These are phyloP conservation scores for Cutaneotrichosporon daszewskae DNA, from an alignment of 1,284 basidiomycete genomes.

Conservation along the genomic window DNA sequence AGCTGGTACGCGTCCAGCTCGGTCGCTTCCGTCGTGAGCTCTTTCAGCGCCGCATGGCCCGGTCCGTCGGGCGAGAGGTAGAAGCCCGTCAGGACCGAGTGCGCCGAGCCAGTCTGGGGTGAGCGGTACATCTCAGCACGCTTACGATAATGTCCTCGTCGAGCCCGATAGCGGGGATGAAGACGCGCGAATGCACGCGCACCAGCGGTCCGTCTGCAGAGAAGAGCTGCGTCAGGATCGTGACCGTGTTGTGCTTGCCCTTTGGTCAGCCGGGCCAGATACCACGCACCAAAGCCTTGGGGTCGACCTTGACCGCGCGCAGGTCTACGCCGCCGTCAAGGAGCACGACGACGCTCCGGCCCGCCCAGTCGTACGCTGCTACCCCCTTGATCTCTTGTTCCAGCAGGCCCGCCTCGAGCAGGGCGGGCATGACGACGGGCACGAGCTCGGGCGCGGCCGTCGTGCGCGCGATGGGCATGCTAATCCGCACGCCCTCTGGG, in stretches of 20 bases:
- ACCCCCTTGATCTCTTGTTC: constrained; percentile 7
- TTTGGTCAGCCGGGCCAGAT: no score
- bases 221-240: constrained; percentile 9
- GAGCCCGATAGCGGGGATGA: constrained; percentile 25
- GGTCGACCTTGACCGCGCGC: constrained; percentile 1
- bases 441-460: no score
- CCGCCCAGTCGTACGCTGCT: constrained; percentile 1
- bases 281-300: not conserved
- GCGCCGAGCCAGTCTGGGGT: constrained; percentile 31
- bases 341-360: constrained; percentile 5
- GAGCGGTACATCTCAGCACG: not conserved
- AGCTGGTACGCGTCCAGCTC: constrained; percentile 13
- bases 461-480: no score
- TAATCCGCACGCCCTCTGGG: no score
- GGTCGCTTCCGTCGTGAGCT: no score
- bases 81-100: constrained; percentile 33
- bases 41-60: not conserved
- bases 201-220: not conserved
- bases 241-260: not conserved
- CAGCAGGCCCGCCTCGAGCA: not conserved
- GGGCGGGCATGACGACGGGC: no score
- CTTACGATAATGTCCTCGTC: constrained; percentile 39
- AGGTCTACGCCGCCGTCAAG: constrained; percentile 3
- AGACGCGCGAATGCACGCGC: constrained; percentile 25
- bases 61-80: constrained; percentile 26